Evolutionary conservation across 257 asterid species (phyloP).

Genomic region (Marsdenia floribunda): DNA sequence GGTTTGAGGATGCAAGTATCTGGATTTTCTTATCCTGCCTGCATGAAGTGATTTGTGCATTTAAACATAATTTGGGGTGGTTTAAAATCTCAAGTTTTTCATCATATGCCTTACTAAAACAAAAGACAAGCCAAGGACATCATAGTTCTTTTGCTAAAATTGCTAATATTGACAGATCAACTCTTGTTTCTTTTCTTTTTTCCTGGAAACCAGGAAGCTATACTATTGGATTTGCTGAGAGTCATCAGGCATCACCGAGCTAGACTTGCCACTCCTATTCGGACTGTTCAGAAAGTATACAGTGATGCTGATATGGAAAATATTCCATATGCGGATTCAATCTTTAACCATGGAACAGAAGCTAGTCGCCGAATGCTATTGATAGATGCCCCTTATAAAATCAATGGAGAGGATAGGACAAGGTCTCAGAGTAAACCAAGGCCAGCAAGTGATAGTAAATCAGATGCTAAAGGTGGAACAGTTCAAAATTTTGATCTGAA

Average conservation of each 20-base stretch:
- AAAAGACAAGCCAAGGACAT: not conserved
- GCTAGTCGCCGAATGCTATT: conserved; percentile 58
- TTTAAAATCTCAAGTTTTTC: not conserved
- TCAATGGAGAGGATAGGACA: conserved; percentile 70
- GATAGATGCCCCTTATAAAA: conserved; percentile 74
- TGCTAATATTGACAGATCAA: not conserved
- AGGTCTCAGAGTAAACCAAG: conserved; percentile 52
- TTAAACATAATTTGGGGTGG: not conserved
- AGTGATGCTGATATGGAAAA: conserved; percentile 79
- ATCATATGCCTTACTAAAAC: not conserved
- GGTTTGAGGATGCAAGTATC: not conserved
- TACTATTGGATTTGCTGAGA: conserved; percentile 87
- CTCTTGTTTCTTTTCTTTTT: conserved; percentile 13
- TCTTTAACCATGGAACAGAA: conserved; percentile 42
- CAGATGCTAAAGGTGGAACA: conserved; percentile 45
- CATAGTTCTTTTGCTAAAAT: not conserved
- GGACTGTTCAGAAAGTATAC: conserved; percentile 80
- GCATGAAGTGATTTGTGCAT: not conserved
- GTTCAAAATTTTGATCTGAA: conserved; percentile 39
- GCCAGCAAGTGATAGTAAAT: conserved; percentile 32
- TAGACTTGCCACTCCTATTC: conserved; percentile 96
- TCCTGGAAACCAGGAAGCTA: conserved; percentile 57
- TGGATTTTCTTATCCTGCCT: not conserved
- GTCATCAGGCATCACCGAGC: conserved; percentile 94
- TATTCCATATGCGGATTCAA: conserved; percentile 64